phyloP scores from a whole-genome alignment of 129 eudicot genomes.

The Erigeron canadensis region DNA sequence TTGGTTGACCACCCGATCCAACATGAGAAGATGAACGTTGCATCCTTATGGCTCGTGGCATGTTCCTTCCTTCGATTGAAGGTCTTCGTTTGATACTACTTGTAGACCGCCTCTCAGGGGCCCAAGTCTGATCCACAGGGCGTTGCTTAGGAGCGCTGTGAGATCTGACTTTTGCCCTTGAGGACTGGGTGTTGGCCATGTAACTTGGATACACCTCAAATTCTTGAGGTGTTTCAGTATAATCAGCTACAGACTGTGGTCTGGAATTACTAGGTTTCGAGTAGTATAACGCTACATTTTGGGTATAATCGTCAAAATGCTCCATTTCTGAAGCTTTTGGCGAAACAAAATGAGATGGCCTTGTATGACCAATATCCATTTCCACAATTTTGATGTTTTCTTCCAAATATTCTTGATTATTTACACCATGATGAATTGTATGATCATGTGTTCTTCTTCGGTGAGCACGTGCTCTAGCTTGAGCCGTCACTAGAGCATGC shows the following conservation, averaged over 20 bases:
- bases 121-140: constrained; percentile 38
- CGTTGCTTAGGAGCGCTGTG: constrained; percentile 87
- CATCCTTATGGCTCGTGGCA: constrained; percentile 70
- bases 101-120: constrained; percentile 43
- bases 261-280: constrained; percentile 46
- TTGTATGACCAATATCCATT: constrained; percentile 60
- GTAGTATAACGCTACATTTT: constrained; percentile 52
- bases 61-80: constrained; percentile 67
- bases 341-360: constrained; percentile 39
- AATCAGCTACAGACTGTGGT: constrained; percentile 42
- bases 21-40: constrained; percentile 87
- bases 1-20: constrained; percentile 50
- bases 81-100: constrained; percentile 52
- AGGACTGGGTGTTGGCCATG: constrained; percentile 88
- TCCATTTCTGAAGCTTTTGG: constrained; percentile 51
- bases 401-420: constrained; percentile 45
- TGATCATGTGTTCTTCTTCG: constrained; percentile 41
- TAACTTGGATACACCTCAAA: constrained; percentile 57
- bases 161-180: constrained; percentile 78
- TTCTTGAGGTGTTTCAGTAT: constrained; percentile 50
- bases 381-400: constrained; percentile 87
- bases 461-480: constrained; percentile 75
- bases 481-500: constrained; percentile 75
- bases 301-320: constrained; percentile 52
- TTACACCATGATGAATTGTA: constrained; percentile 15